A percentile compares a stretch with the other conserved stretches of the same genome.
Evolutionary conservation across 352 stramenopile species (phyloP).

Genomic region (Pythium aphanidermatum): DNA sequence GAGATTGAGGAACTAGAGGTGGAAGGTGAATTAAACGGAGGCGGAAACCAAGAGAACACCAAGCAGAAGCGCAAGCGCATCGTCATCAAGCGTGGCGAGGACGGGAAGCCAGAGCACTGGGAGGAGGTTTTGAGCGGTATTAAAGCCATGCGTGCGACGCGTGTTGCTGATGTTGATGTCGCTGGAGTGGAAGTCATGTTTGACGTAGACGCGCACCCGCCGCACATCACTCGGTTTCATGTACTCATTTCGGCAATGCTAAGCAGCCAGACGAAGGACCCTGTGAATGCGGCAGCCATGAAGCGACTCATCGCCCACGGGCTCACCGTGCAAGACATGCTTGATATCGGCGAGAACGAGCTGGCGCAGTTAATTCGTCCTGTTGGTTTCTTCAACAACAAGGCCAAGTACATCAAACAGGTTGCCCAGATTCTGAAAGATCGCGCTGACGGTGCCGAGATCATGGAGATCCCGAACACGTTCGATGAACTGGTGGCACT

Average conservation of each 20-base stretch:
- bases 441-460: slow-evolving; percentile 20
- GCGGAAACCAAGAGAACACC: slow-evolving; percentile 12
- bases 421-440: slow-evolving; percentile 44
- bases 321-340: slow-evolving; percentile 86
- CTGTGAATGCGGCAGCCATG: slow-evolving; percentile 79
- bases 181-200: slow-evolving; percentile 60
- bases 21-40: not conserved
- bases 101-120: slow-evolving; percentile 38
- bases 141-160: slow-evolving; percentile 54
- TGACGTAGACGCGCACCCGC: slow-evolving; percentile 23
- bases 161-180: slow-evolving; percentile 66
- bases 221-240: slow-evolving; percentile 83
- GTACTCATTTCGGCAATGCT: slow-evolving; percentile 95
- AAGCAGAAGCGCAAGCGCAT: slow-evolving; percentile 9
- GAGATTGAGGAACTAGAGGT: slow-evolving; percentile 7
- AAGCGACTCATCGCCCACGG: slow-evolving; percentile 48
- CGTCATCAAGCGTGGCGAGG: slow-evolving; percentile 12
- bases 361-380: slow-evolving; percentile 87
- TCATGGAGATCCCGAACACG: slow-evolving; percentile 89
- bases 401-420: slow-evolving; percentile 94
- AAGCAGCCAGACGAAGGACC: slow-evolving; percentile 96
- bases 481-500: slow-evolving; percentile 88
- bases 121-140: slow-evolving; percentile 54
- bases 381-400: slow-evolving; percentile 96
- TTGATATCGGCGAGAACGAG: slow-evolving; percentile 68